phyloP scores from a whole-genome alignment of 192 early-diverging fungal genomes.

The Helicostylum pulchrum region DNA sequence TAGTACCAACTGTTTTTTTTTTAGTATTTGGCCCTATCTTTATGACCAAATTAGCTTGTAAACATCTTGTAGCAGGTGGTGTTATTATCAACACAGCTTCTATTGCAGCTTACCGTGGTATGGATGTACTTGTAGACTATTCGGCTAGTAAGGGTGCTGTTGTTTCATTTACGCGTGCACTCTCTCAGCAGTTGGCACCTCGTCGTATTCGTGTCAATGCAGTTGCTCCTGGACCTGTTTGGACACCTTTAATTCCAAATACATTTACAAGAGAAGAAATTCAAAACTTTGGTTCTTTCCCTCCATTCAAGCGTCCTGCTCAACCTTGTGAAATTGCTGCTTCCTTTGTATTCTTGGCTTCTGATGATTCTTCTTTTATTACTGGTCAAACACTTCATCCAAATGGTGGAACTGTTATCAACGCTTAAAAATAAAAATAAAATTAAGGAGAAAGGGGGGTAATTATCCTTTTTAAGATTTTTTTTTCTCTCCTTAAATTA shows the following conservation, averaged over 20 bases:
- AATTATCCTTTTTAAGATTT: not conserved
- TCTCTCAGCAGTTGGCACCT: slow-evolving; percentile 41
- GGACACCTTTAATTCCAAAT: slow-evolving; percentile 50
- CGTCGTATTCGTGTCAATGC: slow-evolving; percentile 53
- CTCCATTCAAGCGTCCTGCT: slow-evolving; percentile 46
- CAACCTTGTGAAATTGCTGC: slow-evolving; percentile 49
- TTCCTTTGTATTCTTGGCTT: slow-evolving; percentile 49
- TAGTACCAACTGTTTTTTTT: not conserved
- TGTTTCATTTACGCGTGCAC: slow-evolving; percentile 50
- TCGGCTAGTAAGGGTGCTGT: slow-evolving; percentile 53
- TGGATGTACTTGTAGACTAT: slow-evolving; percentile 46
- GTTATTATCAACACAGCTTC: slow-evolving; percentile 52
- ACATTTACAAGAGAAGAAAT: slow-evolving; percentile 41
- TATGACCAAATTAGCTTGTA: slow-evolving; percentile 44
- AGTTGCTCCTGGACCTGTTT: slow-evolving; percentile 54
- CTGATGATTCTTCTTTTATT: slow-evolving; percentile 44
- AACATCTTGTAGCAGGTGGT: slow-evolving; percentile 40
- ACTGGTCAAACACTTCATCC: slow-evolving; percentile 45
- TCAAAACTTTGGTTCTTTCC: slow-evolving; percentile 43
- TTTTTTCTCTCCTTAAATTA: not conserved
- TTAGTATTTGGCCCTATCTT: slow-evolving; percentile 48
- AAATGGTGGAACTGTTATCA: slow-evolving; percentile 40
- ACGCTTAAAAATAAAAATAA: slow-evolving; percentile 18
- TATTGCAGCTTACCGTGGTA: slow-evolving; percentile 52
- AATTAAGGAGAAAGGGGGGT: no score